Evolutionary conservation across 1,284 basidiomycete species (phyloP).

Genomic region (Laetiporus sulphureus): DNA sequence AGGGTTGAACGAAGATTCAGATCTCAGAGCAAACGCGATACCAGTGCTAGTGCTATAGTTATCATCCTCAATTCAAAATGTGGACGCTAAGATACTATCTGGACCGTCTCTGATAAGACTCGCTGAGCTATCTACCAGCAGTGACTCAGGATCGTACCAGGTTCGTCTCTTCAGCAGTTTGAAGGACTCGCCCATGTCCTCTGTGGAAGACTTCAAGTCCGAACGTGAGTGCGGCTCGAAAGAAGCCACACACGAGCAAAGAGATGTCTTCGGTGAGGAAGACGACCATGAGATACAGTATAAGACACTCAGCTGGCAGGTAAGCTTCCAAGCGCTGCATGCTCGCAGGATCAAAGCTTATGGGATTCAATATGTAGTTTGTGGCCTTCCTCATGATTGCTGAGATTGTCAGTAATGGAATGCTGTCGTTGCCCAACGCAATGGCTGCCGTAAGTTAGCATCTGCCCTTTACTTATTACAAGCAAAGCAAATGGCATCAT

Average conservation of each 20-base stretch:
- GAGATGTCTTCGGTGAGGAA: constrained; percentile 29
- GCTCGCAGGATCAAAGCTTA: background rate
- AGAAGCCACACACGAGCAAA: background rate
- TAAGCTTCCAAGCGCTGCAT: constrained; percentile 18
- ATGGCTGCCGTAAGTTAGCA: constrained; percentile 43
- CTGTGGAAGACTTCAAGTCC: too few relatives aligned
- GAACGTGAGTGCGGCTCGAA: too few relatives aligned
- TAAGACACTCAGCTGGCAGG: constrained; percentile 43
- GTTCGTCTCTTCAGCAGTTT: too few relatives aligned
- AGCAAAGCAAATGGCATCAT: background rate
- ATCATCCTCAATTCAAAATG: too few relatives aligned
- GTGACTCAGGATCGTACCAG: too few relatives aligned
- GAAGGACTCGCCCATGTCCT: too few relatives aligned
- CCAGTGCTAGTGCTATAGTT: too few relatives aligned
- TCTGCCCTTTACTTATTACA: background rate
- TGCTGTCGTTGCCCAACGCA: constrained; percentile 48
- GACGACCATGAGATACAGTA: constrained; percentile 26
- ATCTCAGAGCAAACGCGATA: too few relatives aligned
- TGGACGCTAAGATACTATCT: too few relatives aligned
- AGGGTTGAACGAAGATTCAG: too few relatives aligned
- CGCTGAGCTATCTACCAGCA: too few relatives aligned
- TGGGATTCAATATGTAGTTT: constrained; percentile 26
- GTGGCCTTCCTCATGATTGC: constrained; percentile 50
- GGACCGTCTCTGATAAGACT: too few relatives aligned
- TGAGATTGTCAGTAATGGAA: constrained; percentile 53